These are phyloP conservation scores for Trichoderma sp. DNA, from an alignment of 2,329 filamentous ascomycete species.

Conservation along the genomic window DNA sequence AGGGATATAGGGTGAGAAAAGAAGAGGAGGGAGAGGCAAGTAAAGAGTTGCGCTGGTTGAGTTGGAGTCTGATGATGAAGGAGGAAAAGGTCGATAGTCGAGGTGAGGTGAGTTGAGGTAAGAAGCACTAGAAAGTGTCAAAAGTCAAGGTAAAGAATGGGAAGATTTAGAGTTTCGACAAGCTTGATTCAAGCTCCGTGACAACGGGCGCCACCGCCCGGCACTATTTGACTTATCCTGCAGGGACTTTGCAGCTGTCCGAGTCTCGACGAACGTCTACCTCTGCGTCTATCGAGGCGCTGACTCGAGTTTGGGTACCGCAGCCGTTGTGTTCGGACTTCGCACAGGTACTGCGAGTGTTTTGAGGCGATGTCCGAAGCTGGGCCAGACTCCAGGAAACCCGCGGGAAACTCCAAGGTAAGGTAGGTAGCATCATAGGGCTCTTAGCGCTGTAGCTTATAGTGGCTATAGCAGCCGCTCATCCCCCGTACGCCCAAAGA, in stretches of 20 bases:
- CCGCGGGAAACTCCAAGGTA: neutral
- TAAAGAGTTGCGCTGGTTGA: too few relatives aligned
- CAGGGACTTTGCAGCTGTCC: too few relatives aligned
- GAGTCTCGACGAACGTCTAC: neutral
- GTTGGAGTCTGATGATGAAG: too few relatives aligned
- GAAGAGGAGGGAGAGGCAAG: too few relatives aligned
- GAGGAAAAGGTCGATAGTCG: too few relatives aligned
- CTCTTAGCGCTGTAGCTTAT: conserved; percentile 1
- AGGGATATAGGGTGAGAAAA: too few relatives aligned
- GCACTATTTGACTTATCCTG: neutral
- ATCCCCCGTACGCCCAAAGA: too few relatives aligned
- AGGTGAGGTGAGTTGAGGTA: too few relatives aligned
- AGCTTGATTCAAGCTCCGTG: neutral
- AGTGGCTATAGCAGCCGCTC: neutral
- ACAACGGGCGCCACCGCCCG: conserved; percentile 1
- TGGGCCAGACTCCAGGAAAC: too few relatives aligned
- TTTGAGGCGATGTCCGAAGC: neutral
- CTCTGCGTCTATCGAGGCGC: neutral
- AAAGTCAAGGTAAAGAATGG: too few relatives aligned
- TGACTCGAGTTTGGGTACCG: neutral
- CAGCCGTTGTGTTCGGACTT: neutral
- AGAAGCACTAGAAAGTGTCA: too few relatives aligned
- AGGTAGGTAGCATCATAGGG: neutral
- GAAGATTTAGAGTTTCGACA: neutral
- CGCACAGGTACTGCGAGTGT: neutral